These are phyloP conservation scores for Teratosphaeria gauchensis DNA, from an alignment of 2,329 filamentous ascomycete genomes.

Conservation along the genomic window DNA sequence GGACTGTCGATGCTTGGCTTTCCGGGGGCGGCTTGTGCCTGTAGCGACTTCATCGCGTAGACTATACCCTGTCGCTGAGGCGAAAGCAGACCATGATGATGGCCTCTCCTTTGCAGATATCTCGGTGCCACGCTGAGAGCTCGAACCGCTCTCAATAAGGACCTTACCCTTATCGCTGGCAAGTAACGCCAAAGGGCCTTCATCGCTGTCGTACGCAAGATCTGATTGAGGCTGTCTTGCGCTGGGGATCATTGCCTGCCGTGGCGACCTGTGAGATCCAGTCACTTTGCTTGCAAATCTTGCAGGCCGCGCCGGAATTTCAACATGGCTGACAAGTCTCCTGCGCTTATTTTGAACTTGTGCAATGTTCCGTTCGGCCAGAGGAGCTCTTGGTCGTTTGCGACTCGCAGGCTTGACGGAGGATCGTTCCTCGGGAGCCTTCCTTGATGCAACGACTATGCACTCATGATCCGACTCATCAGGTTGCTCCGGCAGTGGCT, in stretches of 20 bases:
- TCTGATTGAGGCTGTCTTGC: not conserved
- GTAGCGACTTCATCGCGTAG: not conserved
- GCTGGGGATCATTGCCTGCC: not conserved
- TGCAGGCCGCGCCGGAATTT: not conserved
- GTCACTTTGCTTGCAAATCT: not conserved
- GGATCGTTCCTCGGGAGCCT: not conserved
- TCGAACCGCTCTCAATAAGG: too few relatives aligned
- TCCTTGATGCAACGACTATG: not conserved
- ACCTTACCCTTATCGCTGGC: not conserved
- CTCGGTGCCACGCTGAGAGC: not conserved
- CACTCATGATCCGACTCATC: not conserved
- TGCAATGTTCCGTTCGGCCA: not conserved
- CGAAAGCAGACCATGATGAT: not conserved
- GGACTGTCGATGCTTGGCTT: not conserved
- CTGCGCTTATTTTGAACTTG: not conserved
- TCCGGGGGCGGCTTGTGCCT: not conserved
- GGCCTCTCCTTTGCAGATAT: not conserved
- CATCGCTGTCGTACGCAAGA: not conserved
- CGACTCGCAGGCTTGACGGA: not conserved
- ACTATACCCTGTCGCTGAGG: not conserved
- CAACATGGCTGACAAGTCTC: not conserved
- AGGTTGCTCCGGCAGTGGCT: not conserved
- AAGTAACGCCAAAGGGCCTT: not conserved
- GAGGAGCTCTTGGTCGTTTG: not conserved
- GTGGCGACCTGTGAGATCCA: not conserved